A percentile compares a stretch with the other conserved stretches of the same genome.
These are phyloP conservation scores for Austropuccinia psidii DNA, from an alignment of 1,284 basidiomycete genomes.

Conservation along the genomic window DNA sequence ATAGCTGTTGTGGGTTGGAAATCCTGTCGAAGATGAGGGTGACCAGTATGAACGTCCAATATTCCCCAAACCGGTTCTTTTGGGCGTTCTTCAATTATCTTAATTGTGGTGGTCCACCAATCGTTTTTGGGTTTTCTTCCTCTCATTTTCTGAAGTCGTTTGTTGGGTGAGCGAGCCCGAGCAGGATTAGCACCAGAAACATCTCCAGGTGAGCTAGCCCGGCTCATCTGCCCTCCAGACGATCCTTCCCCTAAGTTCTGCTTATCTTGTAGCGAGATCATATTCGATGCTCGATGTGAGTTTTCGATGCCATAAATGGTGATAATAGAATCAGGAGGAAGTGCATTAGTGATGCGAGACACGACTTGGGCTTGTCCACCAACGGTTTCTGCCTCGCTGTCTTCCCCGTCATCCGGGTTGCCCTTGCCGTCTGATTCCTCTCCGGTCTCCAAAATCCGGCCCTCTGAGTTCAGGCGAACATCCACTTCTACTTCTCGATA, in stretches of 20 bases:
- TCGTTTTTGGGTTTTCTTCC: constrained; percentile 36
- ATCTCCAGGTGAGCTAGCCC: not conserved
- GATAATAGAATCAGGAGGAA: constrained; percentile 29
- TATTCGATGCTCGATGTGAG: not conserved
- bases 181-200: constrained; percentile 40
- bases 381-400: constrained; percentile 5
- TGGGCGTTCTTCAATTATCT: not conserved
- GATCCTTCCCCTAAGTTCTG: not conserved
- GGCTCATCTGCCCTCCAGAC: not conserved
- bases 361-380: not conserved
- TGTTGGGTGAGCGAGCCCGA: constrained; percentile 42
- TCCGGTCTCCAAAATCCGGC: constrained; percentile 34
- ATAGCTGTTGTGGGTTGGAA: constrained; percentile 21
- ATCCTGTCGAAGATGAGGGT: constrained; percentile 23
- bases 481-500: constrained; percentile 38
- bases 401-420: constrained; percentile 20
- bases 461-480: constrained; percentile 22
- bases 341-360: constrained; percentile 23
- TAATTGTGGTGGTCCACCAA: constrained; percentile 33
- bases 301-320: constrained; percentile 23
- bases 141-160: constrained; percentile 17
- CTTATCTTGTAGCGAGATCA: not conserved
- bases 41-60: constrained; percentile 28
- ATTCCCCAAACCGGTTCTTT: constrained; percentile 22
- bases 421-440: constrained; percentile 15